Conservation (phyloP, 129 eudicot species). For the Artemisia argyi region DNA sequence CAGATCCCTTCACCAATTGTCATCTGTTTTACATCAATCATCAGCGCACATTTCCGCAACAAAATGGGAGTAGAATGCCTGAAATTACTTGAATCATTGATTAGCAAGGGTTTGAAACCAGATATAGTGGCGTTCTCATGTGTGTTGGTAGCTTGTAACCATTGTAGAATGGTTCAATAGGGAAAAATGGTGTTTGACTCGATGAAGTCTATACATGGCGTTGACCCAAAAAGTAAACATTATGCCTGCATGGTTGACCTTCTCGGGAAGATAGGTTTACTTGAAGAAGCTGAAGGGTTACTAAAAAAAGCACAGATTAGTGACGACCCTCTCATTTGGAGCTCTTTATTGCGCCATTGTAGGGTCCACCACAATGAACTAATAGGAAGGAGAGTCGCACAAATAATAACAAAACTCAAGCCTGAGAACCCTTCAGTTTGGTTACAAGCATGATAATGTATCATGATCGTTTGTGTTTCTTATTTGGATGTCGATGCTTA, state of each 20-base stretch:
- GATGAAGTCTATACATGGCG: slow-evolving; percentile 46
- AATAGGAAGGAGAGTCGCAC: slow-evolving; percentile 51
- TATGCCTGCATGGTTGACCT: slow-evolving; percentile 72
- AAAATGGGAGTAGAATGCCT: slow-evolving; percentile 57
- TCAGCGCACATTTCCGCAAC: slow-evolving; percentile 56
- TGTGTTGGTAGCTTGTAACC: slow-evolving; percentile 63
- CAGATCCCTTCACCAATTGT: slow-evolving; percentile 47
- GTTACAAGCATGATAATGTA: no score
- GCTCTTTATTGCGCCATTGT: slow-evolving; percentile 67
- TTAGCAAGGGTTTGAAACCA: slow-evolving; percentile 49
- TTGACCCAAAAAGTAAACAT: slow-evolving; percentile 59
- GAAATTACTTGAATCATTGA: slow-evolving; percentile 45
- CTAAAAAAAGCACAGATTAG: slow-evolving; percentile 36
- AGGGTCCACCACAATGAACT: slow-evolving; percentile 48
- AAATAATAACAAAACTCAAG: slow-evolving; percentile 45
- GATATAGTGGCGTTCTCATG: slow-evolving; percentile 68
- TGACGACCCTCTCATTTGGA: slow-evolving; percentile 50
- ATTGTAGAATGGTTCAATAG: slow-evolving; percentile 61
- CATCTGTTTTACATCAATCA: slow-evolving; percentile 53
- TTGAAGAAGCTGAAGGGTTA: slow-evolving; percentile 60
- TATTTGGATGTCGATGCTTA: no score
- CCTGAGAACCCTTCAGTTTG: slow-evolving; percentile 50
- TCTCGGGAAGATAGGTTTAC: slow-evolving; percentile 67
- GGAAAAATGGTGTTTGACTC: slow-evolving; percentile 51
- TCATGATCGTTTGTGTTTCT: no score